These are phyloP conservation scores for Viola pubescens DNA, from an alignment of 441 rosid species.

Conservation along the genomic window DNA sequence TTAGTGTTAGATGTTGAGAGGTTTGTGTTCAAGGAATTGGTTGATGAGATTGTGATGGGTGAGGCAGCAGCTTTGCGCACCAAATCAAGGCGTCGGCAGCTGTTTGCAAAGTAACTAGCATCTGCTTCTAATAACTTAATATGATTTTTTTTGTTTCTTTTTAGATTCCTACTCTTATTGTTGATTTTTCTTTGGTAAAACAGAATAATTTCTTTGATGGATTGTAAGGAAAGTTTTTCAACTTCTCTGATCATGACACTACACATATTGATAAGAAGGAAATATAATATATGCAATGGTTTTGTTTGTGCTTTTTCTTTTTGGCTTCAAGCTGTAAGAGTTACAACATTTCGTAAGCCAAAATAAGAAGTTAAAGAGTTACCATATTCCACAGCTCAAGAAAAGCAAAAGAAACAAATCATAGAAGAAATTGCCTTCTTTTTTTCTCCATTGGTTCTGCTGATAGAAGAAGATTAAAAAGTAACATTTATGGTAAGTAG, in stretches of 20 bases:
- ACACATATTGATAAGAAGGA: slow-evolving; percentile 16
- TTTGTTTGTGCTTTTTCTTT: background rate
- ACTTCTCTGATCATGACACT: slow-evolving; percentile 20
- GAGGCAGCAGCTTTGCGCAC: slow-evolving; percentile 31
- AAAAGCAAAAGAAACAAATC: too few species aligned
- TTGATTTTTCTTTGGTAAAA: background rate
- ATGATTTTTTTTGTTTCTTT: slow-evolving; percentile 1
- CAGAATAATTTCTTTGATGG: background rate
- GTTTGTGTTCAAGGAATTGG: slow-evolving; percentile 73
- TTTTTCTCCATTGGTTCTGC: too few species aligned
- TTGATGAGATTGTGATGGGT: slow-evolving; percentile 62
- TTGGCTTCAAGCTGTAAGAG: too few species aligned
- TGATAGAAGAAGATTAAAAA: too few species aligned
- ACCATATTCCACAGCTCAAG: too few species aligned
- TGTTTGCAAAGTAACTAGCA: slow-evolving; percentile 39
- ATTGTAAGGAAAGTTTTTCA: slow-evolving; percentile 17
- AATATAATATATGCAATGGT: background rate
- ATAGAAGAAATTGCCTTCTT: too few species aligned
- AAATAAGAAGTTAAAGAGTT: too few species aligned
- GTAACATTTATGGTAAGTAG: too few species aligned
- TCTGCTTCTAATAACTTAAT: slow-evolving; percentile 9
- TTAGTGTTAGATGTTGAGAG: slow-evolving; percentile 66
- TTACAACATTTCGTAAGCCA: too few species aligned
- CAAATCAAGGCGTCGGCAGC: slow-evolving; percentile 43
- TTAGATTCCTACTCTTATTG: slow-evolving; percentile 2